phyloP scores from a whole-genome alignment of 768 basidiomycete species.

The Tricholomella constricta region DNA sequence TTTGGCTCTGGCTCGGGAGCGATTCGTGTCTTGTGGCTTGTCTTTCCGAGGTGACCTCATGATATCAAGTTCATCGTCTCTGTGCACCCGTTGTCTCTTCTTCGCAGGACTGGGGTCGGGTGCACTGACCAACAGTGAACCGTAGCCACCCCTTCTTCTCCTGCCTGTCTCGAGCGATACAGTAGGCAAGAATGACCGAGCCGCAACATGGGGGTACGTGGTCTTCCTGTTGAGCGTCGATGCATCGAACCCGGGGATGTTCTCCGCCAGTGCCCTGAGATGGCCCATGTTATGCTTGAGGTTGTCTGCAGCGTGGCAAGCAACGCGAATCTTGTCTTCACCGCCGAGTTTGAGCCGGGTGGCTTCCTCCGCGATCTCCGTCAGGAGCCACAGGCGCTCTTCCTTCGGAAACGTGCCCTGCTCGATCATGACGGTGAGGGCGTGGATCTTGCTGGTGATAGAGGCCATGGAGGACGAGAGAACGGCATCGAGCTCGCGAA shows the following conservation, averaged over 20 bases:
- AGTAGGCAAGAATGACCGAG: conserved; percentile 66
- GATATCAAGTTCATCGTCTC: conserved; percentile 68
- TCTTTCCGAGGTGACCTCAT: conserved; percentile 68
- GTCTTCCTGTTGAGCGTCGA: conserved; percentile 61
- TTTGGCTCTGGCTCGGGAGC: conserved; percentile 56
- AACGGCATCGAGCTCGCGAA: conserved; percentile 98
- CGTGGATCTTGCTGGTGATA: conserved; percentile 78
- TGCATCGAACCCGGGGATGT: conserved; percentile 65
- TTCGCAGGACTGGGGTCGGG: conserved; percentile 67
- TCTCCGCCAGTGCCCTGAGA: conserved; percentile 60
- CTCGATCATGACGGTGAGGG: conserved; percentile 78
- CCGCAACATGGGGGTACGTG: conserved; percentile 74
- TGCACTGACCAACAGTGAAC: conserved; percentile 53
- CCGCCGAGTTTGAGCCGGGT: conserved; percentile 88
- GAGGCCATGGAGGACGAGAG: conserved; percentile 83
- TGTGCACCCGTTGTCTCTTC: conserved; percentile 60
- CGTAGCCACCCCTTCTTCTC: conserved; percentile 56
- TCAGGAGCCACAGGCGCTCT: conserved; percentile 82
- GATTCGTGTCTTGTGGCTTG: conserved; percentile 44
- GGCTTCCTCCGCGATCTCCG: conserved; percentile 95
- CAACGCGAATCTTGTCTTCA: conserved; percentile 97
- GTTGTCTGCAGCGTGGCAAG: conserved; percentile 87
- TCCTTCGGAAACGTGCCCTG: conserved; percentile 57
- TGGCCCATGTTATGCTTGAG: conserved; percentile 68
- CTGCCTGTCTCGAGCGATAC: conserved; percentile 64